Conservation (phyloP, 1,139 yeast genomes). For the Magnusiomyces ingens region DNA sequence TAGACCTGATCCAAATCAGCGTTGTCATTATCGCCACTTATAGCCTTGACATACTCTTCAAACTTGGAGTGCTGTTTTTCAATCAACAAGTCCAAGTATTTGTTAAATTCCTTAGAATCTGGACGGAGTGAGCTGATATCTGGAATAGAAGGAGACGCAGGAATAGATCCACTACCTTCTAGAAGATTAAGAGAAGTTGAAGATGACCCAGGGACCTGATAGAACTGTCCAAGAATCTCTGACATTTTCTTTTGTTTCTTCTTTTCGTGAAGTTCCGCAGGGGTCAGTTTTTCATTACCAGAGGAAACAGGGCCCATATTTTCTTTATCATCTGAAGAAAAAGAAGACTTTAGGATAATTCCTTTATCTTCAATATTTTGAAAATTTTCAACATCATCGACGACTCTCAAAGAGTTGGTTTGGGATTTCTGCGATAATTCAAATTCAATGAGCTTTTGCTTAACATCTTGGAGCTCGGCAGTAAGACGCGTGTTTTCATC, state of each 20-base stretch:
- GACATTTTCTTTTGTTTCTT: constrained; percentile 18
- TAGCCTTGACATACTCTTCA: constrained; percentile 6
- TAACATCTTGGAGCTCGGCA: constrained; percentile 23
- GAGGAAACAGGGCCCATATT: background rate
- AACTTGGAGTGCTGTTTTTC: constrained; percentile 11
- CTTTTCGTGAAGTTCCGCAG: constrained; percentile 9
- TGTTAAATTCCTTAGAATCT: background rate
- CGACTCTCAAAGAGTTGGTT: no score
- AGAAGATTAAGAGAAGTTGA: background rate
- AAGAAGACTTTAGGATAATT: background rate
- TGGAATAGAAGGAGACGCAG: background rate
- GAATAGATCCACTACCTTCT: background rate
- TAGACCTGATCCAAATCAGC: constrained; percentile 16
- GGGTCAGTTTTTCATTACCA: background rate
- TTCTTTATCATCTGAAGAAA: background rate
- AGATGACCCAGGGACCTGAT: background rate
- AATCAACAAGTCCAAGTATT: background rate
- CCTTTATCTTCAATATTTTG: constrained; percentile 1
- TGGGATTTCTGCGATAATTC: background rate
- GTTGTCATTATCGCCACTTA: constrained; percentile 9
- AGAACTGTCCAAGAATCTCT: constrained; percentile 17
- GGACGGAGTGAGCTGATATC: background rate
- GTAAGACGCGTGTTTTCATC: constrained; percentile 27
- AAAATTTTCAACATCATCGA: background rate
- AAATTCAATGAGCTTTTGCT: constrained; percentile 9